Evolutionary conservation across 2,329 filamentous ascomycete genomes (phyloP).

Genomic region (Chaetomium strumarium): DNA sequence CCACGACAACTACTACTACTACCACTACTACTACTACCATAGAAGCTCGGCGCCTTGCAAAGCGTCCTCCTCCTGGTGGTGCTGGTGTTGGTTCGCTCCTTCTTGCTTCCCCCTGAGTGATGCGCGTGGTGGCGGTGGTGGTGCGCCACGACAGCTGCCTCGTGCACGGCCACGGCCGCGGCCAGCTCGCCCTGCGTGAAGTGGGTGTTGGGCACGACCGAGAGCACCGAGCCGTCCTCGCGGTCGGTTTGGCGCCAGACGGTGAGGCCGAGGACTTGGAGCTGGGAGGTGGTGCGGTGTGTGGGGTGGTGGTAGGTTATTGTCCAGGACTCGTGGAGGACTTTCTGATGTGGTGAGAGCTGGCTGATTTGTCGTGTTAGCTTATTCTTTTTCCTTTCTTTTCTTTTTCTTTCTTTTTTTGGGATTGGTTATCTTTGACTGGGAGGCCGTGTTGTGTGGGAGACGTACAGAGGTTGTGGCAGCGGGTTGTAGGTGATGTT

Average conservation of each 20-base stretch:
- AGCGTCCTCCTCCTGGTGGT: neutral
- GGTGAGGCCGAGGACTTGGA: constrained; percentile 6
- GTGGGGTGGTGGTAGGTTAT: constrained; percentile 16
- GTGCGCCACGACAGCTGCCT: constrained; percentile 1
- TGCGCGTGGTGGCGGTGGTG: neutral
- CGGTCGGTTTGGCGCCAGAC: neutral
- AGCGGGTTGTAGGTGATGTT: neutral
- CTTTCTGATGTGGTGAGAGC: constrained; percentile 1
- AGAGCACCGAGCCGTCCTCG: constrained; percentile 19
- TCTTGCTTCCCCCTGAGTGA: too few species aligned
- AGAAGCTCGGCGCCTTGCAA: neutral
- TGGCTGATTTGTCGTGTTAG: neutral
- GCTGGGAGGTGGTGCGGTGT: neutral
- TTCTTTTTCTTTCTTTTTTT: too few species aligned
- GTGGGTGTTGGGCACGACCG: constrained; percentile 19
- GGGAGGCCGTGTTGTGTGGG: too few species aligned
- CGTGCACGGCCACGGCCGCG: neutral
- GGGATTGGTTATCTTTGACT: too few species aligned
- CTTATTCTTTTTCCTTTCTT: neutral
- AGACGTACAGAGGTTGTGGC: neutral
- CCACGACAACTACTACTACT: neutral
- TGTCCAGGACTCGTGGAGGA: constrained; percentile 16
- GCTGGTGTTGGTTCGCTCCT: neutral
- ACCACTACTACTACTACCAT: neutral
- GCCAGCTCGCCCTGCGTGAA: constrained; percentile 18